These are phyloP conservation scores for Sisymbrium irio DNA, from an alignment of 345 rosid genomes.

Conservation along the genomic window DNA sequence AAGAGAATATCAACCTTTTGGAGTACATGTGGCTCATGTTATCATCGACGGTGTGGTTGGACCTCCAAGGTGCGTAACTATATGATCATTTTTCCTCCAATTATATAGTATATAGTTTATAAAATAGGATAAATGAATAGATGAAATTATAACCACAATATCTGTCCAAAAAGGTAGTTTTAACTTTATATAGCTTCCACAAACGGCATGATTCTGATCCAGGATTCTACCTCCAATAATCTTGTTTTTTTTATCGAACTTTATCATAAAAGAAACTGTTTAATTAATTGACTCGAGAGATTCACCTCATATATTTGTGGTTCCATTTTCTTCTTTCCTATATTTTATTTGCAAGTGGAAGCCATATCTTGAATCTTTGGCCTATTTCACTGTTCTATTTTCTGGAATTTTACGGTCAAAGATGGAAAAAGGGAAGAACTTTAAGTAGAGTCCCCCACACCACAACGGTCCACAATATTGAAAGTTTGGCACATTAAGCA, in stretches of 20 bases:
- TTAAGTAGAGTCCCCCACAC: conserved; percentile 19
- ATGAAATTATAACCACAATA: conserved; percentile 18
- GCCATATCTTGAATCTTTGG: neutral
- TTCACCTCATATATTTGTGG: neutral
- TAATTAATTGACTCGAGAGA: neutral
- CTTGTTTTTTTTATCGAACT: neutral
- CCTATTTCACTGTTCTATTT: neutral
- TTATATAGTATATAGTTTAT: neutral
- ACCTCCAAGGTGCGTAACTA: conserved; percentile 50
- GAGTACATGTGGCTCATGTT: conserved; percentile 87
- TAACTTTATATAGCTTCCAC: conserved; percentile 33
- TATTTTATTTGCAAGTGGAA: neutral
- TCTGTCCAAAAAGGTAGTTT: neutral
- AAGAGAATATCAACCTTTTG: conserved; percentile 69
- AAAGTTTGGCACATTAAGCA: conserved; percentile 6
- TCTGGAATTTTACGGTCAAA: conserved; percentile 5
- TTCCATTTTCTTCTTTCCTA: neutral
- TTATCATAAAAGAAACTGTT: neutral
- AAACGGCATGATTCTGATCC: conserved; percentile 33
- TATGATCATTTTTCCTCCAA: neutral
- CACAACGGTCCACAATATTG: conserved; percentile 6
- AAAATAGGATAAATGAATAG: neutral
- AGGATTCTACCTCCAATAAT: conserved; percentile 19
- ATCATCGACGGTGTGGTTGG: conserved; percentile 83
- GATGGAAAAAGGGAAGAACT: neutral